These are phyloP conservation scores for Xylaria sp. DNA, from an alignment of 495 filamentous ascomycete genomes.

Conservation along the genomic window DNA sequence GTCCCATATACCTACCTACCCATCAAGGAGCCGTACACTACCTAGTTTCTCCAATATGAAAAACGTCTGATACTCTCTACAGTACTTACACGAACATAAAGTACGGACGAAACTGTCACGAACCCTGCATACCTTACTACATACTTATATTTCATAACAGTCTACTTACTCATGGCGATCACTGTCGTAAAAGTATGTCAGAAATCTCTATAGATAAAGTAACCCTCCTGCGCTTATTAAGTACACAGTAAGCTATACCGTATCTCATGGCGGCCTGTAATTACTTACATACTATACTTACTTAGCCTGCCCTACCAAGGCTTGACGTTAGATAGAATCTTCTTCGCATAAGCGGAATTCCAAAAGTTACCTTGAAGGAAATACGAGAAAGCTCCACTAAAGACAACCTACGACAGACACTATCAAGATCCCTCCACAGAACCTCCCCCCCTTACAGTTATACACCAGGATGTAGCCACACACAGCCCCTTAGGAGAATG, in stretches of 20 bases:
- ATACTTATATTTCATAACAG: neutral
- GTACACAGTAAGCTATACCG: neutral
- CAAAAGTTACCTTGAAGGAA: neutral
- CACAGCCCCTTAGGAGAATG: conserved; percentile 1
- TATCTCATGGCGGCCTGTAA: neutral
- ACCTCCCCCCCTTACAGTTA: neutral
- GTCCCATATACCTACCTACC: neutral
- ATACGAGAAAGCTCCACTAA: conserved; percentile 8
- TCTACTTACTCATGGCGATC: too few relatives aligned
- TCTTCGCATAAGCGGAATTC: neutral
- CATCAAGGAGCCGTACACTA: neutral
- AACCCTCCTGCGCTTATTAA: neutral
- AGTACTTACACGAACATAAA: too few relatives aligned
- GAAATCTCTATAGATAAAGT: neutral
- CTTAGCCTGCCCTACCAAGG: neutral
- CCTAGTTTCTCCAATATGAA: neutral
- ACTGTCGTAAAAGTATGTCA: neutral
- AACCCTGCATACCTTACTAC: neutral
- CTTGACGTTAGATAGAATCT: neutral
- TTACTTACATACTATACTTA: too few relatives aligned
- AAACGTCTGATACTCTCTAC: neutral
- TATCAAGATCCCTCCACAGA: neutral
- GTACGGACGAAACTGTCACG: neutral
- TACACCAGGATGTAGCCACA: neutral
- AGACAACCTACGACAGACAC: neutral